These are phyloP conservation scores for Aspergillus olivimuriae DNA, from an alignment of 495 filamentous ascomycete species.

Conservation along the genomic window DNA sequence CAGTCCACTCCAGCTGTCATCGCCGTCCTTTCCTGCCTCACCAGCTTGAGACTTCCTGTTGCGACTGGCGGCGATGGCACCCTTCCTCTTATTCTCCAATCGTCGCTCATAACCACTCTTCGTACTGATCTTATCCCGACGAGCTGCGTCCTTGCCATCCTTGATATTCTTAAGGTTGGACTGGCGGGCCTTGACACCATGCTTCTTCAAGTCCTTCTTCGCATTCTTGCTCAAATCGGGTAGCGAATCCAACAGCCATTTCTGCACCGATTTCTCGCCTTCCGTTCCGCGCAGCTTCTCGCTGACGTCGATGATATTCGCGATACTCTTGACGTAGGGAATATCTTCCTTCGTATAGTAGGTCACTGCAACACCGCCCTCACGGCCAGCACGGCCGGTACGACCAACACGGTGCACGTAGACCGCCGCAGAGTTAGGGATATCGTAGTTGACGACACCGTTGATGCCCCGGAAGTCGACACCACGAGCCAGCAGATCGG, in stretches of 20 bases:
- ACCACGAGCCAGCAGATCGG: conserved; percentile 83
- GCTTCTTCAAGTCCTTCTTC: conserved; percentile 72
- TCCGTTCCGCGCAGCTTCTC: conserved; percentile 52
- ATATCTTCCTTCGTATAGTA: conserved; percentile 95
- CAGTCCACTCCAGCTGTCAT: conserved; percentile 56
- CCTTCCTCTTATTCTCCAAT: conserved; percentile 67
- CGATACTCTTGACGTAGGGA: conserved; percentile 81
- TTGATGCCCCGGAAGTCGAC: conserved; percentile 90
- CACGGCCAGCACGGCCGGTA: conserved; percentile 80
- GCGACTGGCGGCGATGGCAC: conserved; percentile 67
- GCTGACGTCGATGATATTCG: conserved; percentile 81
- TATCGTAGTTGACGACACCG: conserved; percentile 94
- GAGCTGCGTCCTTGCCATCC: conserved; percentile 27
- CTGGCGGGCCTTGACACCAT: conserved; percentile 73
- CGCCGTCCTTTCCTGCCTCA: conserved; percentile 31
- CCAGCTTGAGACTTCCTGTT: conserved; percentile 43
- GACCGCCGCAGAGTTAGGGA: conserved; percentile 77
- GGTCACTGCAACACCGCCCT: conserved; percentile 87
- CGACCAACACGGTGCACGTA: conserved; percentile 93
- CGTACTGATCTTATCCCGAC: conserved; percentile 67
- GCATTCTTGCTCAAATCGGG: conserved; percentile 77
- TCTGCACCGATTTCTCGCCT: conserved; percentile 53
- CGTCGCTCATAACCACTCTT: conserved; percentile 85
- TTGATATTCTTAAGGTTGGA: conserved; percentile 31
- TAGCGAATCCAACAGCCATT: conserved; percentile 85